Conservation (phyloP, 345 rosid genomes). For the Melaleuca quinquenervia region DNA sequence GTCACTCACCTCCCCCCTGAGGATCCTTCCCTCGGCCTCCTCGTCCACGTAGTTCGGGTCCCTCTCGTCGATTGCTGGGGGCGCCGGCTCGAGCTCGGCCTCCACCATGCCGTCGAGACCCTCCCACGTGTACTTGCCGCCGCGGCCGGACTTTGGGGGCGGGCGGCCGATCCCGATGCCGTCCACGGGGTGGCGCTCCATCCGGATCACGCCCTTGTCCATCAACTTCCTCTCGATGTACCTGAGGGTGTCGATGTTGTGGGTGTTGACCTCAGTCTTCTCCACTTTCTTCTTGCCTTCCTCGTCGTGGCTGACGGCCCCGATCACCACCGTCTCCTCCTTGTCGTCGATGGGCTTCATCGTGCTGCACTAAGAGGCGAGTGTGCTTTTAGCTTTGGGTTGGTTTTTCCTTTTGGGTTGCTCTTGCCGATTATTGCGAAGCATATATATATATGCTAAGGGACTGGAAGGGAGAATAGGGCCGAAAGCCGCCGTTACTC, state of each 20-base stretch:
- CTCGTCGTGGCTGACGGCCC: conserved; percentile 30
- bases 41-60: conserved; percentile 77
- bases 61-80: conserved; percentile 61
- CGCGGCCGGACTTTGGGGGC: conserved; percentile 69
- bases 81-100: conserved; percentile 33
- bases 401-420: not conserved
- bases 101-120: conserved; percentile 42
- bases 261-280: conserved; percentile 29
- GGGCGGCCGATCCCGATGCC: conserved; percentile 43
- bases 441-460: too few species aligned
- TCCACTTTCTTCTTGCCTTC: conserved; percentile 39
- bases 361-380: not conserved
- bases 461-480: not conserved
- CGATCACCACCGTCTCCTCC: conserved; percentile 34
- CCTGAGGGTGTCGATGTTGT: conserved; percentile 47
- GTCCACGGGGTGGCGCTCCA: conserved; percentile 68
- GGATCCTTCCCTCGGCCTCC: conserved; percentile 22
- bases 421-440: not conserved
- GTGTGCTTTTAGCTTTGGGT: not conserved
- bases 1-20: conserved; percentile 20
- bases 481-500: not conserved
- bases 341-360: conserved; percentile 31
- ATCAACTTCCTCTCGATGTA: conserved; percentile 49
- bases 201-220: conserved; percentile 57
- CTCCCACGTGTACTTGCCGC: conserved; percentile 94